These are phyloP conservation scores for Kazachstania kunashirensis DNA, from an alignment of 805 yeast species.

Conservation along the genomic window DNA sequence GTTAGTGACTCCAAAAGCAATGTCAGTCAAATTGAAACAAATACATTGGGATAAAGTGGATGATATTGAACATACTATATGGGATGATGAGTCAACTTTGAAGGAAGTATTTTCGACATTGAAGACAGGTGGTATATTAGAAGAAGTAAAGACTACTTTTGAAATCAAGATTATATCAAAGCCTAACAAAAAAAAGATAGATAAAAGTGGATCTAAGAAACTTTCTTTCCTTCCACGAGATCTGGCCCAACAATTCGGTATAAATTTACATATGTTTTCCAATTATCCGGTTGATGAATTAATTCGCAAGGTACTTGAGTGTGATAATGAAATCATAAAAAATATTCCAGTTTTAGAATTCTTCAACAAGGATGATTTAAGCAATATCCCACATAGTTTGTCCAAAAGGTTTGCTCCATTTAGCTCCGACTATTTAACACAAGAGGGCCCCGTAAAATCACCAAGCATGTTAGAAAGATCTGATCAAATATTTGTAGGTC, in stretches of 20 bases:
- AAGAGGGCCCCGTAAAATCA: conserved; percentile 28
- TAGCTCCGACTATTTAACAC: conserved; percentile 38
- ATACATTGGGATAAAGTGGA: conserved; percentile 77
- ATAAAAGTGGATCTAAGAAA: conserved; percentile 26
- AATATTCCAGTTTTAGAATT: conserved; percentile 59
- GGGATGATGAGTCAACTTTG: conserved; percentile 41
- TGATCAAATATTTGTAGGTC: conserved; percentile 58
- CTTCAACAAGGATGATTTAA: conserved; percentile 55
- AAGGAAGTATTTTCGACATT: conserved; percentile 39
- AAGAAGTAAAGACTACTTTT: conserved; percentile 52
- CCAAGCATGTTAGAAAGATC: conserved; percentile 52
- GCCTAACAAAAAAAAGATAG: conserved; percentile 29
- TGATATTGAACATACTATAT: conserved; percentile 47
- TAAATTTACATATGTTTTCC: conserved; percentile 59
- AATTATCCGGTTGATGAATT: conserved; percentile 44
- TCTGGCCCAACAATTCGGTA: conserved; percentile 69
- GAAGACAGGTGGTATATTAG: conserved; percentile 50
- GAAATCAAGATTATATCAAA: conserved; percentile 32
- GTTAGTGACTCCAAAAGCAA: background rate
- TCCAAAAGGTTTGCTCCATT: conserved; percentile 56
- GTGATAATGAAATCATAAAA: conserved; percentile 46
- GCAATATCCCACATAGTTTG: conserved; percentile 47
- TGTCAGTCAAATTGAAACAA: conserved; percentile 57
- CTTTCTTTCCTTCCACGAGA: conserved; percentile 54
- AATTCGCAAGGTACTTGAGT: conserved; percentile 43